phyloP scores from a whole-genome alignment of 352 stramenopile species.

The Globisporangium abappressorium region DNA sequence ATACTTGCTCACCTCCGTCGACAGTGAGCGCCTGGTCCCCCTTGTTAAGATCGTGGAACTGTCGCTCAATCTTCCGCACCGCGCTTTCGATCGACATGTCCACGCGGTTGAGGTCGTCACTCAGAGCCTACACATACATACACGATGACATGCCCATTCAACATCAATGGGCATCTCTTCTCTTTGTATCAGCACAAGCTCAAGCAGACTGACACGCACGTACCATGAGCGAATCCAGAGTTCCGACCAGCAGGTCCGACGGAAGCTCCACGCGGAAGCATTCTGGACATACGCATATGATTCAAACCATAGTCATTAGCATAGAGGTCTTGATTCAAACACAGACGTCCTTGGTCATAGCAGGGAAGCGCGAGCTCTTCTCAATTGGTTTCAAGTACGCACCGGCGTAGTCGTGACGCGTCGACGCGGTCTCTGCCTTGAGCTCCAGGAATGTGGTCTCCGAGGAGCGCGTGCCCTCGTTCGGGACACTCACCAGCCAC shows the following conservation, averaged over 20 bases:
- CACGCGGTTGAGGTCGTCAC: conserved; percentile 95
- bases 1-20: conserved; percentile 51
- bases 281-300: conserved; percentile 28
- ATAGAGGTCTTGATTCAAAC: background rate
- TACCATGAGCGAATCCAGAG: conserved; percentile 97
- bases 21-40: conserved; percentile 81
- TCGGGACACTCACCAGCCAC: conserved; percentile 84
- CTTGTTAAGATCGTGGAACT: conserved; percentile 93
- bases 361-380: background rate
- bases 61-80: conserved; percentile 97
- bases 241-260: conserved; percentile 94
- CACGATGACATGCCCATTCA: too few relatives aligned
- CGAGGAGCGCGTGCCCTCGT: conserved; percentile 75
- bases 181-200: background rate
- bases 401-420: conserved; percentile 71
- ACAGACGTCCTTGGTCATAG: background rate
- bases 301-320: background rate
- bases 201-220: background rate
- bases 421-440: conserved; percentile 81
- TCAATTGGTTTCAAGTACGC: background rate
- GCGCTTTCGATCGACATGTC: conserved; percentile 94
- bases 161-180: conserved; percentile 2
- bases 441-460: conserved; percentile 85
- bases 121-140: conserved; percentile 44
- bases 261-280: conserved; percentile 89